A percentile compares a stretch with the other conserved stretches of the same genome.
phyloP scores from a whole-genome alignment of 441 rosid genomes.

The Aleurites moluccanus region DNA sequence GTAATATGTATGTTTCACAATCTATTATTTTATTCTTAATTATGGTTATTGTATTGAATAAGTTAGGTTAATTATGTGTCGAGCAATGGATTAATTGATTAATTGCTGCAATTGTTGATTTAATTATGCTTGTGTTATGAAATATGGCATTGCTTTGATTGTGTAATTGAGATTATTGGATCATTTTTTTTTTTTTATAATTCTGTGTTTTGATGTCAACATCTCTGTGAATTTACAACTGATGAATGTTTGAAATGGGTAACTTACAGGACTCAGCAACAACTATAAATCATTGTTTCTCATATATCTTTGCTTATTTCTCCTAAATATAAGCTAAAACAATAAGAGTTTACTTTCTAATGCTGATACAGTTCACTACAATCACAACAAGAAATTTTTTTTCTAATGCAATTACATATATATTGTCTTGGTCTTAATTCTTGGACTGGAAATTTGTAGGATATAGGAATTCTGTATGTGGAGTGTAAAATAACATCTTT shows the following conservation, averaged over 20 bases:
- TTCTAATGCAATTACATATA: background rate
- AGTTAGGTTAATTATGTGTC: background rate
- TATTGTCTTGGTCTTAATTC: background rate
- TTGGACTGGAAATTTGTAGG: background rate
- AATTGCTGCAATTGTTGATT: background rate
- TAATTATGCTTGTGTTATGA: background rate
- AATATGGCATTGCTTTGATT: background rate
- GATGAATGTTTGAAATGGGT: slow-evolving; percentile 3
- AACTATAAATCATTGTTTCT: background rate
- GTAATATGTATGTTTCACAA: slow-evolving; percentile 73
- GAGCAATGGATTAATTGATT: background rate
- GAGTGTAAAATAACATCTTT: background rate
- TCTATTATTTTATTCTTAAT: background rate
- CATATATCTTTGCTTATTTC: background rate
- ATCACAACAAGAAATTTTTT: background rate
- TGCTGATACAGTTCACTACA: background rate
- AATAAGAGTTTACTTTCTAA: background rate
- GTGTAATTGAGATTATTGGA: background rate
- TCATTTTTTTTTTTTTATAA: background rate
- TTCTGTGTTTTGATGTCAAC: background rate
- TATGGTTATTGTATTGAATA: background rate
- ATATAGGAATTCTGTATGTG: background rate
- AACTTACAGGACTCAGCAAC: background rate
- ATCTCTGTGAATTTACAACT: background rate
- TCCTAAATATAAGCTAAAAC: background rate